A percentile compares a stretch with the other conserved stretches of the same genome.
These are phyloP conservation scores for Globisporangium iwayamae DNA, from an alignment of 352 stramenopile genomes.

Conservation along the genomic window DNA sequence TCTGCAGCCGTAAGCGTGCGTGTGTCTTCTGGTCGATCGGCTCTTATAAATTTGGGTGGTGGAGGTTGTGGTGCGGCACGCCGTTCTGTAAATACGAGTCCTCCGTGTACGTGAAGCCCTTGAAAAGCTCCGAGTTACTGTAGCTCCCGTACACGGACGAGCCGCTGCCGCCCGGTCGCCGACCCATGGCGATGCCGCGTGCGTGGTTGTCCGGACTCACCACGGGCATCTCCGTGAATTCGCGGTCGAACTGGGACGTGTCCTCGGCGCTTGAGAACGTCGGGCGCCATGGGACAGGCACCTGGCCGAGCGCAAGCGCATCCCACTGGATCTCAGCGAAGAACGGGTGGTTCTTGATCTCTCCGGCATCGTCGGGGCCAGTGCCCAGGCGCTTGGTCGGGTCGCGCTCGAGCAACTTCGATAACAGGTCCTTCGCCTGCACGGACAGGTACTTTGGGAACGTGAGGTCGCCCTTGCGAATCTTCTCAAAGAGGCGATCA, in stretches of 20 bases:
- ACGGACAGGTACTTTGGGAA: conserved; percentile 94
- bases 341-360: conserved; percentile 85
- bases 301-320: conserved; percentile 40
- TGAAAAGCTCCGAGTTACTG: conserved; percentile 70
- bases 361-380: conserved; percentile 67
- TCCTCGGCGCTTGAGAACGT: conserved; percentile 92
- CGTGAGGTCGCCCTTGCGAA: conserved; percentile 91
- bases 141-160: conserved; percentile 40
- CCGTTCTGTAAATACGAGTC: conserved; percentile 73
- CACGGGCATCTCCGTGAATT: conserved; percentile 97
- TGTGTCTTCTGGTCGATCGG: background rate
- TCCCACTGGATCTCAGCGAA: conserved; percentile 83
- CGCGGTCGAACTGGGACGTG: conserved; percentile 97
- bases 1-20: too few species aligned
- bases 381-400: conserved; percentile 91
- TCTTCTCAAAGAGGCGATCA: conserved; percentile 97
- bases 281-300: conserved; percentile 91
- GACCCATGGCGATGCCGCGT: conserved; percentile 54
- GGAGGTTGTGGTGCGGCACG: conserved; percentile 30
- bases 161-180: conserved; percentile 35
- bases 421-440: conserved; percentile 83
- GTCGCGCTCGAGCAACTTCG: conserved; percentile 93
- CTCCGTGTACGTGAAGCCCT: conserved; percentile 86
- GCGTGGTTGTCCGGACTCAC: conserved; percentile 86
- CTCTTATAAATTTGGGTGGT: conserved; percentile 42